These are phyloP conservation scores for Physcomitrellopsis africana DNA, from an alignment of 225 moss, liverwort and hornwort genomes.

Conservation along the genomic window DNA sequence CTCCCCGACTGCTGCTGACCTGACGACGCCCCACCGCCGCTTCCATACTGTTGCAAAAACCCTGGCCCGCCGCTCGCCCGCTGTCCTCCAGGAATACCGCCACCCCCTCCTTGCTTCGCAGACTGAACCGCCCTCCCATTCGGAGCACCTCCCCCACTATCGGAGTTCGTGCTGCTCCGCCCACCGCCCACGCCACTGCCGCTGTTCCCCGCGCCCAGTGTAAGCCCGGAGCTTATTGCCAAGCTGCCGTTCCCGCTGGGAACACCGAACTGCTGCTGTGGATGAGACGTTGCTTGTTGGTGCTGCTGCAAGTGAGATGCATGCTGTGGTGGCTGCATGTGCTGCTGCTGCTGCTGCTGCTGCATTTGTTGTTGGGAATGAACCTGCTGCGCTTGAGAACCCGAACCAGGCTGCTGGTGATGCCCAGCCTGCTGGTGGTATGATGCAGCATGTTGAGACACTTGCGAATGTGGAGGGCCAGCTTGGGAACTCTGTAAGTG, in stretches of 20 bases:
- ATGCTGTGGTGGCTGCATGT: slow-evolving; percentile 37
- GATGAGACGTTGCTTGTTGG: no score
- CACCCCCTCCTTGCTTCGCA: slow-evolving; percentile 39
- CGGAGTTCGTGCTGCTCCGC: slow-evolving; percentile 38
- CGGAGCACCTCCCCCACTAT: slow-evolving; percentile 19
- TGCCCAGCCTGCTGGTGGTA: no score
- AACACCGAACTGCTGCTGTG: slow-evolving; percentile 25
- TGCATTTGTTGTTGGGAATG: slow-evolving; percentile 32
- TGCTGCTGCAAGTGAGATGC: slow-evolving; percentile 28
- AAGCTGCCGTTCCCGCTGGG: slow-evolving; percentile 20
- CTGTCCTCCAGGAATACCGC: slow-evolving; percentile 29
- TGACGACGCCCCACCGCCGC: slow-evolving; percentile 35
- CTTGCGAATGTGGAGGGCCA: slow-evolving; percentile 47
- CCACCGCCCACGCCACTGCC: slow-evolving; percentile 31
- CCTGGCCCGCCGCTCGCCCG: slow-evolving; percentile 31
- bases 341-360: background rate
- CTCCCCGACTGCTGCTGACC: slow-evolving; percentile 62
- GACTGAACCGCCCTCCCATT: slow-evolving; percentile 46
- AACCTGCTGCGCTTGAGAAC: slow-evolving; percentile 39
- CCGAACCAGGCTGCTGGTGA: slow-evolving; percentile 37
- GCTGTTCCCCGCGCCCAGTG: slow-evolving; percentile 40
- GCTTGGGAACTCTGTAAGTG: slow-evolving; percentile 39
- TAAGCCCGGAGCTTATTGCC: slow-evolving; percentile 25
- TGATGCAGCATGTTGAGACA: slow-evolving; percentile 14
- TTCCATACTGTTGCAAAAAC: slow-evolving; percentile 57